Evolutionary conservation across 768 basidiomycete genomes (phyloP), one percentile per base, ranked within the genome.

Genomic region (Phylloporus arenicola): DNA sequence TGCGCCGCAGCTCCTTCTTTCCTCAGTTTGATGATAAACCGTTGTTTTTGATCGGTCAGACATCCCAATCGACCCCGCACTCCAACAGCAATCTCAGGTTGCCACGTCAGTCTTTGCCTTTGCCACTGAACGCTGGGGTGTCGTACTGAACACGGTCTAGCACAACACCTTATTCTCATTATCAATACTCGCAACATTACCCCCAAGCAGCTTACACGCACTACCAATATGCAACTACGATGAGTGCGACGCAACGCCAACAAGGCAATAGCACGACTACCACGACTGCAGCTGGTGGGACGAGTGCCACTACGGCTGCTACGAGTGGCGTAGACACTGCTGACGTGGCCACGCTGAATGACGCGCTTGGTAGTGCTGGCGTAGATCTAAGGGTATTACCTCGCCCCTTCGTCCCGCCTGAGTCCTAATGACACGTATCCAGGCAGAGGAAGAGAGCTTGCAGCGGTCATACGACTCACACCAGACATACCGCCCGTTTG

Each of bases 391-490:
- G 86, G 63, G 88, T 87, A 56, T 54, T 76, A 67, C 29, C 14
- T 25, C 48, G 29, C 25, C 40, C 12, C 37, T 33, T n/a, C 29
- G 13, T 25, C 20, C 33, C 17, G 7, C 31, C 13, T 22, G 9
- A 6, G 24, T n/a, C 30, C 13, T 47, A n/a, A 57, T 34, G 43
- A 27, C 34, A 27, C 17, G 27, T 38, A 31, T 19, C n/a, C 59
- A 92, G 88, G 91, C 91, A 0, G 91, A 92, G 66, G 90, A 92
- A 70, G 91, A 92, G 64, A 76, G 79, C 4, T 69, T 92, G 6
- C 87, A 90, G 57, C 76, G 85, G 35, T 72, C 76, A 3, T 76
- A 83, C 49, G 80, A 83, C 51, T 76, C 75, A 39, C 83, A 82
- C 54, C 77, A 80, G 40, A 53, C 78, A 16, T 86, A 83, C 61